Base-by-base conservation (phyloP, 257 asterid species). In the Ocimum tenuiflorum region DNA sequence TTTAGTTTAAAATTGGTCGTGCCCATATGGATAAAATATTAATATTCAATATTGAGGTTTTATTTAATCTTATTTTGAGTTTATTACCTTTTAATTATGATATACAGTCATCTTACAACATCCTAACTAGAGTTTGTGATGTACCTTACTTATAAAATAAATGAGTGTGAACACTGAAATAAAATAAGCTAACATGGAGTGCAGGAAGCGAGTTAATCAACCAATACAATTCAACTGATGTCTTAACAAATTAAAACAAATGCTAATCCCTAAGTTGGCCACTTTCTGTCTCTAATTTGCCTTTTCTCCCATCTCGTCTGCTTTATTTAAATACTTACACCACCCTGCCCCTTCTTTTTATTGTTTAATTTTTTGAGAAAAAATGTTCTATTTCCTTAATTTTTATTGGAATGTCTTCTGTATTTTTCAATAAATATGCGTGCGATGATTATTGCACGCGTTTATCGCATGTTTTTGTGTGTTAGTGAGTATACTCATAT, bases 361-460 rank as follows among this genome's bases (percentile, higher is more conserved):
- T 7, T 61, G 6, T 43, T 27, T 29, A 24, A 27, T 27, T 14
- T 15, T 49, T 38, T 31, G 35, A 42, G 35, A 52, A 18, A 7
- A 15, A 8, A 23, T 39, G 29, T 7, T 8, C 49, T 60, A 69
- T 58, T 8, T 22, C 36, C 22, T 65, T 55, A 7, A n/a, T n/a
- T 64, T 18, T 50, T 48, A 47, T 57, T 67, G 65, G 67, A 45
- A 67, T 60, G 59, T 22, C 33, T 39, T 27, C 19, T 46, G 8
- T 3, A 14, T n/a, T 43, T 23, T 31, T 9, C 7, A 36, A 20
- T 13, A 38, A 50, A 50, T 35, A 13, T 51, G 35, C 31, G 31
- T 58, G 41, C 43, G 47, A 13, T 61, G 48, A 74, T 68, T 67
- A 63, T 54, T 74, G 79, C 79, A 74, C 71, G 79, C 71, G 65